Conservation (phyloP, 2,329 filamentous ascomycete genomes). For the Alternaria solani region DNA sequence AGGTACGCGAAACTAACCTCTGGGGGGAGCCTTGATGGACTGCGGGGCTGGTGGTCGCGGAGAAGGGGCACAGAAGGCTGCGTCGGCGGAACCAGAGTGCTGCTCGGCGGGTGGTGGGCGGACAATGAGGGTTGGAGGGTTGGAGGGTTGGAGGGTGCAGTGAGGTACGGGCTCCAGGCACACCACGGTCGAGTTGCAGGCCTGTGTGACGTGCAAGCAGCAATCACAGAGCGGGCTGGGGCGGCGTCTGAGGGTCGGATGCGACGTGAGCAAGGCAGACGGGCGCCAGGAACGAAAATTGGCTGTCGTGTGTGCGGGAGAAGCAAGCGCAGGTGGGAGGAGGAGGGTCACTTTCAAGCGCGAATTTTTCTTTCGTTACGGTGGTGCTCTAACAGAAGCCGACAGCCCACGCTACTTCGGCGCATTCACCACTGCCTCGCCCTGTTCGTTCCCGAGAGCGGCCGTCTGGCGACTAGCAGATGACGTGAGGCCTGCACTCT, state of each 20-base stretch:
- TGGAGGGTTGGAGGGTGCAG: constrained; percentile 25
- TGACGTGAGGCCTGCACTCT: constrained; percentile 3
- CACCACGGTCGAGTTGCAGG: constrained; percentile 27
- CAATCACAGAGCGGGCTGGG: constrained; percentile 30
- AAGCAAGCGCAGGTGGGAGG: constrained; percentile 38
- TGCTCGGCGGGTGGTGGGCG: constrained; percentile 18
- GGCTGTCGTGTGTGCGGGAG: constrained; percentile 44
- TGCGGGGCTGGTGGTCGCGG: constrained; percentile 15
- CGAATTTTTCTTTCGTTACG: constrained; percentile 29
- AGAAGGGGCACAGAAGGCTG: constrained; percentile 14
- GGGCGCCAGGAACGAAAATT: constrained; percentile 42
- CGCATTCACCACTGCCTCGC: constrained; percentile 21
- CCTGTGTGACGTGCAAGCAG: constrained; percentile 23
- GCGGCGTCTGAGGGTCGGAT: constrained; percentile 37
- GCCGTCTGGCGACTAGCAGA: constrained; percentile 13
- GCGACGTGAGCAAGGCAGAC: constrained; percentile 36
- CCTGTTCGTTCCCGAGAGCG: constrained; percentile 24
- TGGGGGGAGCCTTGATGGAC: constrained; percentile 22
- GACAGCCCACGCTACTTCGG: constrained; percentile 26
- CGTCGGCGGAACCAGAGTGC: constrained; percentile 14
- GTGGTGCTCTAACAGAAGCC: constrained; percentile 25
- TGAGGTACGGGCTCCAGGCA: constrained; percentile 38
- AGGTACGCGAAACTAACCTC: constrained; percentile 40
- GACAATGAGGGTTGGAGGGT: constrained; percentile 21
- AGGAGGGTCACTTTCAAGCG: constrained; percentile 31